A percentile compares a stretch with the other conserved stretches of the same genome.
Conservation (phyloP, 2,329 filamentous ascomycete species). For the Exophiala dermatitidis region DNA sequence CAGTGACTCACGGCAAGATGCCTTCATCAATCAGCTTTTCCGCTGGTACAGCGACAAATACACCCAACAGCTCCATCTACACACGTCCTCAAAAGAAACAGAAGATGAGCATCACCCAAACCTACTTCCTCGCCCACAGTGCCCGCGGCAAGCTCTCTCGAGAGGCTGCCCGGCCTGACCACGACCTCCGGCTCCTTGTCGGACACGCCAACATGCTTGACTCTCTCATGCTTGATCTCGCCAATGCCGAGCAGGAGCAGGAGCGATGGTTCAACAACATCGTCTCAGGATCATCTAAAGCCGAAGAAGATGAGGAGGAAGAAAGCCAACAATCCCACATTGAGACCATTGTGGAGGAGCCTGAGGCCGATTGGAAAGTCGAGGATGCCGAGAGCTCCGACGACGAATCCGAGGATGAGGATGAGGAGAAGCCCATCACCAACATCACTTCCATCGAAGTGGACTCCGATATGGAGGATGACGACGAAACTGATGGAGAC, state of each 20-base stretch:
- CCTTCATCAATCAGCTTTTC: slow-evolving; percentile 27
- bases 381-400: slow-evolving; percentile 53
- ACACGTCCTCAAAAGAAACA: slow-evolving; percentile 41
- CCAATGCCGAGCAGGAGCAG: slow-evolving; percentile 90
- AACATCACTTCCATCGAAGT: slow-evolving; percentile 52
- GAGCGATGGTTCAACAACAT: slow-evolving; percentile 98
- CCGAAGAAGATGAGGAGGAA: slow-evolving; percentile 53
- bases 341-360: slow-evolving; percentile 66
- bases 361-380: slow-evolving; percentile 62
- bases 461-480: slow-evolving; percentile 40
- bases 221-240: slow-evolving; percentile 81
- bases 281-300: slow-evolving; percentile 62
- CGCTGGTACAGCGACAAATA: slow-evolving; percentile 19
- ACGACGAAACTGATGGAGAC: slow-evolving; percentile 56
- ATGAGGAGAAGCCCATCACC: slow-evolving; percentile 47
- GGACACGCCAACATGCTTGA: slow-evolving; percentile 98
- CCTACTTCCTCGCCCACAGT: slow-evolving; percentile 96
- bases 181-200: slow-evolving; percentile 90
- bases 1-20: slow-evolving; percentile 22
- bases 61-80: slow-evolving; percentile 25
- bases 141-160: slow-evolving; percentile 91
- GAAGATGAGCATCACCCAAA: slow-evolving; percentile 96
- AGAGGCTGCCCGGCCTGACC: slow-evolving; percentile 83
- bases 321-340: slow-evolving; percentile 72
- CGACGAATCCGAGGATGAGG: slow-evolving; percentile 49